A percentile compares a stretch with the other conserved stretches of the same genome.
These are phyloP conservation scores for Eucalyptus pauciflora DNA, from an alignment of 345 rosid species.

Conservation along the genomic window DNA sequence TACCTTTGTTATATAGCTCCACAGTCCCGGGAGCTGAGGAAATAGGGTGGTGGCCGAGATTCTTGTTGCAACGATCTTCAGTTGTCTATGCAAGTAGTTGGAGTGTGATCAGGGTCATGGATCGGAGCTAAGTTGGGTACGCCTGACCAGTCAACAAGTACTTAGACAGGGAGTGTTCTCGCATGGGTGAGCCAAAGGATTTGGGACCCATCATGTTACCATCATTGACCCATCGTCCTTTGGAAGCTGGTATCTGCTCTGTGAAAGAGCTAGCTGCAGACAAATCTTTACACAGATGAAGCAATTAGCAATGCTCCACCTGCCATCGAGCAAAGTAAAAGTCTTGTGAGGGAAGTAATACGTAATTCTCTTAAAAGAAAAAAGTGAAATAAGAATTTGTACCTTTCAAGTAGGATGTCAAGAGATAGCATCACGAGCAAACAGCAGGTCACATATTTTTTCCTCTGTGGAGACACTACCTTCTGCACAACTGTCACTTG, in stretches of 20 bases:
- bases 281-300: background rate
- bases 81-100: background rate
- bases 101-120: background rate
- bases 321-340: background rate
- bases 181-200: background rate
- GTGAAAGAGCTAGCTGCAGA: background rate
- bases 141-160: background rate
- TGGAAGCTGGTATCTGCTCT: background rate
- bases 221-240: background rate
- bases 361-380: background rate
- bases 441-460: slow-evolving; percentile 69
- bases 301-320: background rate
- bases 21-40: background rate
- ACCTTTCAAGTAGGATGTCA: background rate
- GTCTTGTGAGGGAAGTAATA: background rate
- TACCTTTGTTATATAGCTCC: background rate
- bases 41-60: background rate
- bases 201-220: background rate
- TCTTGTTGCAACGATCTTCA: background rate
- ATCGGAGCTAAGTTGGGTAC: background rate
- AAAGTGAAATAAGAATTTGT: background rate
- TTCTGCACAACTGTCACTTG: slow-evolving; percentile 7
- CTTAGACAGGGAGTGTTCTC: background rate
- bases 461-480: slow-evolving; percentile 22
- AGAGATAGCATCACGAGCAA: slow-evolving; percentile 16